These are phyloP conservation scores for Sphagnum fallax DNA, from an alignment of 228 moss, liverwort and hornwort species.

Conservation along the genomic window DNA sequence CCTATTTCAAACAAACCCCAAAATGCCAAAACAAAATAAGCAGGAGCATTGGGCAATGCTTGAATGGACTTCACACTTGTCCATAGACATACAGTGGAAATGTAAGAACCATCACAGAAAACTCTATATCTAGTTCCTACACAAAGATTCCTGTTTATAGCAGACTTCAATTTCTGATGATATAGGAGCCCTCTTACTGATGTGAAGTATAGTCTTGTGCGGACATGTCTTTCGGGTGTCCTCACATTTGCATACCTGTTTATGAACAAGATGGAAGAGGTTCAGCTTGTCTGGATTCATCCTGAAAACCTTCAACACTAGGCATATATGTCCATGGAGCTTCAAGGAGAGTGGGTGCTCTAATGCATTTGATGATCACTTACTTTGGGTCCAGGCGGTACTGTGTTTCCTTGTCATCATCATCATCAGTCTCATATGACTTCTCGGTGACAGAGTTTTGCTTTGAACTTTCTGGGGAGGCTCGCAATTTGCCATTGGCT, in stretches of 20 bases:
- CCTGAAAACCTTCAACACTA: background rate
- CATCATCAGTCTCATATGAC: conserved; percentile 75
- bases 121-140: too few species aligned
- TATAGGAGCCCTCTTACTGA: conserved; percentile 44
- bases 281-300: background rate
- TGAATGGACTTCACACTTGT: too few species aligned
- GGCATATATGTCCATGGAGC: too few species aligned
- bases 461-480: conserved; percentile 46
- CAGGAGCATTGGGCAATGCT: too few species aligned
- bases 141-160: too few species aligned
- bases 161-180: too few species aligned
- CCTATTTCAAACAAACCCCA: too few species aligned
- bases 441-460: conserved; percentile 58
- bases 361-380: conserved; percentile 7
- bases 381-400: conserved; percentile 98
- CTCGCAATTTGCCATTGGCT: conserved; percentile 59
- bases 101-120: too few species aligned
- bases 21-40: too few species aligned
- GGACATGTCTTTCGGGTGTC: conserved; percentile 98
- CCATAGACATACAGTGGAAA: too few species aligned
- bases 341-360: too few species aligned
- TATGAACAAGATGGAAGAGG: conserved; percentile 6
- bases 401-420: conserved; percentile 94
- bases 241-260: conserved; percentile 97
- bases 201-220: conserved; percentile 93